Evolutionary conservation across 2,329 filamentous ascomycete genomes (phyloP).

Genomic region (Trichothecium sympodiale): DNA sequence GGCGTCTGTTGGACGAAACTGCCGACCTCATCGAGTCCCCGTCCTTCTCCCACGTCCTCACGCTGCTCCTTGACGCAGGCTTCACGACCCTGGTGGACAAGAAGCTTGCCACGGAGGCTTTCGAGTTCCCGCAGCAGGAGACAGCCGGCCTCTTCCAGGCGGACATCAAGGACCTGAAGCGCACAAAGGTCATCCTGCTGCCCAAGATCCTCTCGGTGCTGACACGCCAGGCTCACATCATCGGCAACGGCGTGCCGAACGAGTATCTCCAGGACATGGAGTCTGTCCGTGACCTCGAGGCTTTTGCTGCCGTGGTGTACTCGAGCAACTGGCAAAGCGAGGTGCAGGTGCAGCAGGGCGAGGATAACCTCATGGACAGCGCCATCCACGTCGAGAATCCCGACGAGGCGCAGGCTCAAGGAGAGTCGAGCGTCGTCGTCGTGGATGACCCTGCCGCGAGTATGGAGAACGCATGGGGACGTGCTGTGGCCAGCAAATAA

Average conservation of each 20-base stretch:
- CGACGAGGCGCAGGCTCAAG: constrained; percentile 7
- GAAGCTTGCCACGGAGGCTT: constrained; percentile 70
- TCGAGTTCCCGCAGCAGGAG: constrained; percentile 40
- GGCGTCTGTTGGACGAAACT: constrained; percentile 86
- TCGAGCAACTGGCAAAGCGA: constrained; percentile 71
- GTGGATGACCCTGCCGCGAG: constrained; percentile 33
- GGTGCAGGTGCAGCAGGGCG: constrained; percentile 35
- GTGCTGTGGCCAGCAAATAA: constrained; percentile 30
- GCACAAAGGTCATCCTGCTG: constrained; percentile 55
- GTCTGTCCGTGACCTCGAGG: constrained; percentile 62
- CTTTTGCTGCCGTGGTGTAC: constrained; percentile 79
- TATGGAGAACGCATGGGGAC: constrained; percentile 62
- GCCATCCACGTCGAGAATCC: constrained; percentile 20
- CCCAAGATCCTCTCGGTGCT: constrained; percentile 85
- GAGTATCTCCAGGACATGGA: constrained; percentile 68
- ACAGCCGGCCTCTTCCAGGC: constrained; percentile 31
- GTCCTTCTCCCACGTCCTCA: constrained; percentile 76
- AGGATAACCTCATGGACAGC: constrained; percentile 20
- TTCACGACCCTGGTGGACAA: constrained; percentile 77
- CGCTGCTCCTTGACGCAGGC: constrained; percentile 73
- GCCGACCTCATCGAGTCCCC: constrained; percentile 93
- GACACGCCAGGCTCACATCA: constrained; percentile 79
- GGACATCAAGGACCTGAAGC: constrained; percentile 29
- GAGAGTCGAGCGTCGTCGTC: constrained; percentile 42
- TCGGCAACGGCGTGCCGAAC: constrained; percentile 68